Conservation (phyloP, 106 monocot species). For the Apostasia ramifera region DNA sequence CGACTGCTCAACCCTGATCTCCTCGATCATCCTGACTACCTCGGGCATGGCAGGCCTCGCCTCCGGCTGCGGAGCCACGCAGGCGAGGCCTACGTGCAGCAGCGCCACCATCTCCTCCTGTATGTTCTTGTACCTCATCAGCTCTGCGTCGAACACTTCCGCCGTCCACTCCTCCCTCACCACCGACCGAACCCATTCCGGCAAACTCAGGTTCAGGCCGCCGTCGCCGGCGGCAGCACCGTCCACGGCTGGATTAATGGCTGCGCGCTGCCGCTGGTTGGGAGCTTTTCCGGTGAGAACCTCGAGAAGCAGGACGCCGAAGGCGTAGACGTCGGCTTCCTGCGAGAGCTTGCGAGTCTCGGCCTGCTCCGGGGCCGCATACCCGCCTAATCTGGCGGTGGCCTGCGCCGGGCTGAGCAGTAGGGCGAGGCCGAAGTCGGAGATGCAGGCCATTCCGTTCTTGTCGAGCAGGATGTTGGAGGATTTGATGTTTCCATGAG, state of each 20-base stretch:
- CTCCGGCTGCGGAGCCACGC: constrained; percentile 29
- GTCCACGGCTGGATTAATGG: not conserved
- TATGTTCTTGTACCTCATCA: constrained; percentile 40
- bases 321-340: constrained; percentile 65
- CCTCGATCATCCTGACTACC: constrained; percentile 49
- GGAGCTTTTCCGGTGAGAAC: constrained; percentile 45
- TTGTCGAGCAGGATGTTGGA: constrained; percentile 51
- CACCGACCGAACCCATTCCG: constrained; percentile 46
- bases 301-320: constrained; percentile 58
- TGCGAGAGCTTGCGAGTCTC: constrained; percentile 28
- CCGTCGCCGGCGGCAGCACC: not conserved
- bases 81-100: constrained; percentile 50
- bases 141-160: constrained; percentile 49
- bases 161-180: constrained; percentile 53
- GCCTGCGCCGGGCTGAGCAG: constrained; percentile 37
- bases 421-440: constrained; percentile 59
- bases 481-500: constrained; percentile 64
- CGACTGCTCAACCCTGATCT: constrained; percentile 30
- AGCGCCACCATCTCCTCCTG: constrained; percentile 63
- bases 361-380: constrained; percentile 48
- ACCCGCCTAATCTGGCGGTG: constrained; percentile 36
- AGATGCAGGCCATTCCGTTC: constrained; percentile 33
- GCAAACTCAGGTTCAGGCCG: constrained; percentile 6
- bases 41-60: constrained; percentile 40
- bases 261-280: not conserved